phyloP scores from a whole-genome alignment of 164 flowering plant genomes.

The Stephania japonica region DNA sequence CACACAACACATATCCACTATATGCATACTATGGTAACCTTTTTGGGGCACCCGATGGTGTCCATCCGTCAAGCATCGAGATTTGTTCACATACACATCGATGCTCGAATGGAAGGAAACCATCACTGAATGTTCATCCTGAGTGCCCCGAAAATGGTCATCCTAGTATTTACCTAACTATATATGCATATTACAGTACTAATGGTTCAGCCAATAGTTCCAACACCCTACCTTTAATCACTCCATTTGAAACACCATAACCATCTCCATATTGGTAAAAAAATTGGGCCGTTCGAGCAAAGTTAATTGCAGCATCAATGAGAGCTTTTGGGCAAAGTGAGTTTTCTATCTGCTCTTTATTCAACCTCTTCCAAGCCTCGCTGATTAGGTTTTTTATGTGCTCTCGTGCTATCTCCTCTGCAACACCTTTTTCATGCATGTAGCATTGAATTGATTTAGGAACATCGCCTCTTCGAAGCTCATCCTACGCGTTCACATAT shows the following conservation, averaged over 20 bases:
- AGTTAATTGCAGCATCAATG: constrained; percentile 19
- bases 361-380: constrained; percentile 32
- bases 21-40: no score
- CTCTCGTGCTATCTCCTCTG: constrained; percentile 26
- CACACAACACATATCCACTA: no score
- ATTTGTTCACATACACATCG: no score
- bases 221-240: constrained; percentile 1
- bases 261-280: constrained; percentile 45
- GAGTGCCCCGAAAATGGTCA: no score
- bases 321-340: constrained; percentile 21
- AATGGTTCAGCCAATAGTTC: constrained; percentile 15
- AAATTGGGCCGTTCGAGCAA: constrained; percentile 32
- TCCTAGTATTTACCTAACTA: no score
- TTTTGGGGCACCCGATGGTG: no score
- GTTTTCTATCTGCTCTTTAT: constrained; percentile 3
- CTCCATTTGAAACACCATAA: constrained; percentile 29
- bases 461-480: constrained; percentile 32
- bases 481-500: constrained; percentile 16
- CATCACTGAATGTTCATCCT: no score
- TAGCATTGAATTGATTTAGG: constrained; percentile 28
- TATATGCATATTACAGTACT: neutral
- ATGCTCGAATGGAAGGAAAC: no score
- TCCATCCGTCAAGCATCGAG: no score
- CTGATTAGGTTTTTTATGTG: constrained; percentile 22
- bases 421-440: constrained; percentile 18